Evolutionary conservation across 2,329 filamentous ascomycete genomes (phyloP), one percentile per base, ranked within the genome.

Genomic region (Esteya vermicola): DNA sequence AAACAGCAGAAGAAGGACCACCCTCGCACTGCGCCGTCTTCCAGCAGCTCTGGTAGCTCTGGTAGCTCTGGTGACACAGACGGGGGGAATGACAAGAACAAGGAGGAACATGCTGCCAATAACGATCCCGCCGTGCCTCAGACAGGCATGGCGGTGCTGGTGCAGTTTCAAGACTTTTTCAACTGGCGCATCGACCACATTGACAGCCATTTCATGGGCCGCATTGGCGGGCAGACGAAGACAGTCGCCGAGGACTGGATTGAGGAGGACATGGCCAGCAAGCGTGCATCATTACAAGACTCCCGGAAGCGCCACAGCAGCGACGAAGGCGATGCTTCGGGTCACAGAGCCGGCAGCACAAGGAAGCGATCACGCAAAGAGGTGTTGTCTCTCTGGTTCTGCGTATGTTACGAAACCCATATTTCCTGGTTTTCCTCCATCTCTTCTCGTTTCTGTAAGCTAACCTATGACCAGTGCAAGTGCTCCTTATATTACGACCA

Each of bases 141-240:
- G n/a, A n/a, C n/a, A n/a, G n/a, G n/a, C n/a, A n/a, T n/a, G n/a
- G n/a, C n/a, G n/a, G n/a, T n/a, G n/a, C n/a, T n/a, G n/a, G n/a
- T n/a, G n/a, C n/a, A 22, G 1, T 32, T 33, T n/a, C 19, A 35
- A 2, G 23, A 19, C 13, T 38, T 38, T 13, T 48, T 49, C 41
- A 70, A 71, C 8, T 60, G 61, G 47, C 58, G 70, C 10, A 71
- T 64, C 49, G 61, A 88, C 48, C 85, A 94, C 52, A 88, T 93
- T 47, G 84, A 86, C 43, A 56, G 71, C 14, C 81, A 85, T 51
- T 77, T 80, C 45, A 69, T 68, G 40, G 75, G 73, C 22, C 67
- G 72, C 3, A 48, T 50, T 0, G 35, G 53, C 6, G 14, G 4
- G 12, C 4, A 27, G 2, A 60, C 60, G 45, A 64, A 52, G 48